These are phyloP conservation scores for Russula compacta DNA, from an alignment of 768 basidiomycete species.

Conservation along the genomic window DNA sequence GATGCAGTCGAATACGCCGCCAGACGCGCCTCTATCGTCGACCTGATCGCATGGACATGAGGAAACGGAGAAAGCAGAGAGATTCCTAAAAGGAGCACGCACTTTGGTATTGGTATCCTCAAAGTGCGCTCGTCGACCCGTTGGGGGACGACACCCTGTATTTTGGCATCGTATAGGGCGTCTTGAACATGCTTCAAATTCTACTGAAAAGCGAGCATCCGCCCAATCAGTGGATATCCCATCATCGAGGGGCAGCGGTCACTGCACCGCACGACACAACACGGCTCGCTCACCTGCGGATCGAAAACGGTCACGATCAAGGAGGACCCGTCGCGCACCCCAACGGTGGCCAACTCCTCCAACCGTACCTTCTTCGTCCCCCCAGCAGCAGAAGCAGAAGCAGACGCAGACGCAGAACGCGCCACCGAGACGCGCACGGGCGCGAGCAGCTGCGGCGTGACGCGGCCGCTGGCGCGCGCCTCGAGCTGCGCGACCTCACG, in stretches of 20 bases:
- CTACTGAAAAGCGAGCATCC: slow-evolving; percentile 37
- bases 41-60: slow-evolving; percentile 33
- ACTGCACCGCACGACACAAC: neutral
- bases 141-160: slow-evolving; percentile 67
- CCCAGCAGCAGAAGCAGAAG: slow-evolving; percentile 1
- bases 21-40: slow-evolving; percentile 64
- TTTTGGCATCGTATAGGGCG: slow-evolving; percentile 64
- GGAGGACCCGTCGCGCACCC: slow-evolving; percentile 67
- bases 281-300: slow-evolving; percentile 52
- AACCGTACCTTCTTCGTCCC: slow-evolving; percentile 31
- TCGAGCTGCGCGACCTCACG: slow-evolving; percentile 69
- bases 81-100: neutral
- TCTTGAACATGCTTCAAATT: slow-evolving; percentile 66
- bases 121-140: slow-evolving; percentile 61
- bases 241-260: neutral
- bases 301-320: slow-evolving; percentile 72
- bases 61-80: neutral
- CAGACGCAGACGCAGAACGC: slow-evolving; percentile 21
- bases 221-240: neutral
- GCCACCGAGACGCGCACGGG: slow-evolving; percentile 51
- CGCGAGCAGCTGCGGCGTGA: slow-evolving; percentile 62
- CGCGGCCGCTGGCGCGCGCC: slow-evolving; percentile 63
- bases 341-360: slow-evolving; percentile 72
- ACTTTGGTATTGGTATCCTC: slow-evolving; percentile 78
- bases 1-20: slow-evolving; percentile 46